Percentiles rank a stretch among this genome's conserved stretches.
These are phyloP conservation scores for Hypomontagnella monticulosa DNA, from an alignment of 495 filamentous ascomycete species.

Conservation along the genomic window DNA sequence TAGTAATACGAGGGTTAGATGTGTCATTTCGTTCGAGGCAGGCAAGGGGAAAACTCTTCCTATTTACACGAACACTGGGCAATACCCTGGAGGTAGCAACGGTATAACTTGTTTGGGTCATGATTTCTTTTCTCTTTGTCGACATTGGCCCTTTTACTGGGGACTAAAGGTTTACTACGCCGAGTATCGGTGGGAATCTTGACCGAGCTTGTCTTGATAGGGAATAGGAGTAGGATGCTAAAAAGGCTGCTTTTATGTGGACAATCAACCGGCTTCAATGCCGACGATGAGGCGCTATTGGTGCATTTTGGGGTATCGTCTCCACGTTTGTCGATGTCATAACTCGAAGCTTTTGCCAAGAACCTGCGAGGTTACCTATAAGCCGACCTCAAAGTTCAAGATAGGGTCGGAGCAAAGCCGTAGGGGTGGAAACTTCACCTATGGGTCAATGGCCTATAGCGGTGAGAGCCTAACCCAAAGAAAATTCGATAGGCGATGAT, in stretches of 20 bases:
- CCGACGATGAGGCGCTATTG: constrained; percentile 26
- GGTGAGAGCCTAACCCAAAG: constrained; percentile 34
- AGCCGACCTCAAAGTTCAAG: constrained; percentile 2
- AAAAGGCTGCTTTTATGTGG: constrained; percentile 25
- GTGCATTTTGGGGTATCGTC: constrained; percentile 10
- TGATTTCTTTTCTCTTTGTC: constrained; percentile 17
- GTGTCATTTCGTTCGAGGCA: constrained; percentile 19
- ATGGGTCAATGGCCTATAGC: not conserved
- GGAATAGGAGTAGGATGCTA: constrained; percentile 34
- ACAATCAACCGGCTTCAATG: constrained; percentile 33
- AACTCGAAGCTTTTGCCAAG: constrained; percentile 32
- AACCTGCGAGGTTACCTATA: not conserved
- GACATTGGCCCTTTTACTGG: constrained; percentile 21
- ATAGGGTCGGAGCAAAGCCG: not conserved
- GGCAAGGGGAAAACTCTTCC: constrained; percentile 17
- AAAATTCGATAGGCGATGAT: not conserved
- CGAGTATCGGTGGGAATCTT: constrained; percentile 41
- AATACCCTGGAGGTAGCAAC: constrained; percentile 1
- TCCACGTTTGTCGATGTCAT: constrained; percentile 22
- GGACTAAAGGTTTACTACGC: constrained; percentile 11
- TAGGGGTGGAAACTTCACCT: too few species aligned
- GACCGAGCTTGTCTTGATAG: constrained; percentile 35
- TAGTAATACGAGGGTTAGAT: constrained; percentile 7
- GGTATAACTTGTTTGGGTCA: constrained; percentile 10
- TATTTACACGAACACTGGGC: constrained; percentile 32